phyloP scores from a whole-genome alignment of 345 rosid species.

The Capsella bursapastoris region DNA sequence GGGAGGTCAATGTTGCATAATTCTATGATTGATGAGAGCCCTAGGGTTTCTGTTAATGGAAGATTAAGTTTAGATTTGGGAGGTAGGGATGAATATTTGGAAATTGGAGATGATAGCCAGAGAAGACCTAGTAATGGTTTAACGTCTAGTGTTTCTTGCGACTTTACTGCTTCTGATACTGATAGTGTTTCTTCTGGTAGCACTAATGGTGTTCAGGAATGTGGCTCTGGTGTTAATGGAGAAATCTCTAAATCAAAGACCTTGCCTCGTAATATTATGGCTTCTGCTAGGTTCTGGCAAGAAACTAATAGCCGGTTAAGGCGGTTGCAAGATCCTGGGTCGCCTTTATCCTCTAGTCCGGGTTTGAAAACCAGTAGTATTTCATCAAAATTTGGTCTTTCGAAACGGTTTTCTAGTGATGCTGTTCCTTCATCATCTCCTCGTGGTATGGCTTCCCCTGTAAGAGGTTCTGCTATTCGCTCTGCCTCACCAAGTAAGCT shows the following conservation, averaged over 20 bases:
- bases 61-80: slow-evolving; percentile 62
- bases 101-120: slow-evolving; percentile 45
- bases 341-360: slow-evolving; percentile 70
- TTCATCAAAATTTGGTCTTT: slow-evolving; percentile 66
- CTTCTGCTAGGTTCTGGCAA: slow-evolving; percentile 97
- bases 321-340: slow-evolving; percentile 89
- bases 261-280: slow-evolving; percentile 62
- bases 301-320: slow-evolving; percentile 96
- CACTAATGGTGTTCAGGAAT: slow-evolving; percentile 59
- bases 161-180: slow-evolving; percentile 77
- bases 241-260: slow-evolving; percentile 56
- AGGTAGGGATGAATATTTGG: slow-evolving; percentile 46
- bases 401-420: slow-evolving; percentile 75
- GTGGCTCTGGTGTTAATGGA: slow-evolving; percentile 53
- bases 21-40: slow-evolving; percentile 61
- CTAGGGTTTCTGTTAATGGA: slow-evolving; percentile 51
- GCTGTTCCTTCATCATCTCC: slow-evolving; percentile 64
- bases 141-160: slow-evolving; percentile 55
- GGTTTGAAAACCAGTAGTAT: slow-evolving; percentile 59
- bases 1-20: slow-evolving; percentile 67
- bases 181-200: slow-evolving; percentile 89
- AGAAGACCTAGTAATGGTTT: slow-evolving; percentile 50
- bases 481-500: slow-evolving; percentile 56
- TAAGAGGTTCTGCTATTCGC: slow-evolving; percentile 55
- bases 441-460: slow-evolving; percentile 77